Conservation (phyloP, 192 early-diverging fungal species). For the Spinellus fusiger region DNA sequence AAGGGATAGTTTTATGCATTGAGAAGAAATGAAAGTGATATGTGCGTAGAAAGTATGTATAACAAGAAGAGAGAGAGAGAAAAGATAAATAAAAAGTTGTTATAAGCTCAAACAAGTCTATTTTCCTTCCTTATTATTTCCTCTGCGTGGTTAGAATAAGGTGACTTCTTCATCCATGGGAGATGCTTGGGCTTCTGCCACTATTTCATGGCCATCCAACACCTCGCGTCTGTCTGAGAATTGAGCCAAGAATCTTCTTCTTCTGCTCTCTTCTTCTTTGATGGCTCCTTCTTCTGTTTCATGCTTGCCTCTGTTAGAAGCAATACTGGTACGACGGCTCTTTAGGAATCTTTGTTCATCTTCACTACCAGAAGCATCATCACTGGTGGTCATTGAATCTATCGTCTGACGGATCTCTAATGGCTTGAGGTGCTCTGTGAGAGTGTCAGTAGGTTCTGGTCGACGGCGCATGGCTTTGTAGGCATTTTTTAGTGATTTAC, state of each 20-base stretch:
- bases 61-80: too few species aligned
- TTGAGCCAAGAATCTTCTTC: constrained; percentile 13
- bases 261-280: background rate
- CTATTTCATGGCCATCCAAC: background rate
- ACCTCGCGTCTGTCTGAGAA: constrained; percentile 15
- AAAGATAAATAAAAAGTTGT: too few species aligned
- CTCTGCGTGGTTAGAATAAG: background rate
- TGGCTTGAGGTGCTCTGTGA: background rate
- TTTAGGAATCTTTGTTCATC: background rate
- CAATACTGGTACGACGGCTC: background rate
- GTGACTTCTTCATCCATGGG: background rate
- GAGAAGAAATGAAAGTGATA: too few species aligned
- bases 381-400: background rate
- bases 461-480: background rate
- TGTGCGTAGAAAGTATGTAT: too few species aligned
- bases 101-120: background rate
- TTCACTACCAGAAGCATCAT: background rate
- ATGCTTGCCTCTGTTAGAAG: background rate
- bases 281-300: background rate
- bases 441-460: background rate
- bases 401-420: background rate
- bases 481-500: constrained; percentile 6
- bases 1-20: too few species aligned
- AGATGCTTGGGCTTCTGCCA: background rate
- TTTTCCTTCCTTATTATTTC: background rate